Evolutionary conservation across 2,329 filamentous ascomycete species (phyloP), one percentile per base, ranked within the genome.

Genomic region (Xylariaceae sp.): DNA sequence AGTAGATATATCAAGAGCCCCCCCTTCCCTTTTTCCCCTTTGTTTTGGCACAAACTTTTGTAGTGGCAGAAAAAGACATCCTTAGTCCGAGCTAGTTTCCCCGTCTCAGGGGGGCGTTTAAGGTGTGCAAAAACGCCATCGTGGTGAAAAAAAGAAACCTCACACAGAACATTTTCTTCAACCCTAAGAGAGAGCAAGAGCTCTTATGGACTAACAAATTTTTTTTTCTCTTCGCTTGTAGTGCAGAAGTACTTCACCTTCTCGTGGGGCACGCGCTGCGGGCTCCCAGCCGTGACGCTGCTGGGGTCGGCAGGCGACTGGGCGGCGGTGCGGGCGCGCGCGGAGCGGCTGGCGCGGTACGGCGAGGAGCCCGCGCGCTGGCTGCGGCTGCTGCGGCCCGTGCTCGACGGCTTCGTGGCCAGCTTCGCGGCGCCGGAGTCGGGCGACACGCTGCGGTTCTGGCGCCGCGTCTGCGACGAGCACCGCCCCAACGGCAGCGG

Each of bases 251-350:
- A 77, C 52, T 79, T 77, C 60, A 50, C 36, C 6, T 78, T 73
- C 49, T 59, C 21, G 4, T 58, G 61, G 16, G 44, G 11, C 0
- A 50, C 69, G 3, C 18, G 26, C 0, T 81, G 77, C 57, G 77
- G 78, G 0, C 67, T 81, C 6, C 79, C 78, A 0, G 74, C 72
- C 1, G 77, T 80, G 2, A 81, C 78, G 2, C 61, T 81, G 13
- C 68, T 76, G 0, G 78, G 78, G 6, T 67, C 73, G 44, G 64
- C 69, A 39, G 57, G 53, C 7, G 78, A 81, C 59, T 81, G 75
- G 72, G 61, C 65, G 35, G 47, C 53, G 37, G 55, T 64, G 18
- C 51, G 55, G 15, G 51, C 56, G 37, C 50, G 59, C 2, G 58
- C 52, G 3, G 61, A 64, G 32, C 53, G 50, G 9, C 42, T 64